Percentiles rank a stretch among this genome's conserved stretches.
Conservation (phyloP, 345 rosid species). For the Aurinia saxatilis region DNA sequence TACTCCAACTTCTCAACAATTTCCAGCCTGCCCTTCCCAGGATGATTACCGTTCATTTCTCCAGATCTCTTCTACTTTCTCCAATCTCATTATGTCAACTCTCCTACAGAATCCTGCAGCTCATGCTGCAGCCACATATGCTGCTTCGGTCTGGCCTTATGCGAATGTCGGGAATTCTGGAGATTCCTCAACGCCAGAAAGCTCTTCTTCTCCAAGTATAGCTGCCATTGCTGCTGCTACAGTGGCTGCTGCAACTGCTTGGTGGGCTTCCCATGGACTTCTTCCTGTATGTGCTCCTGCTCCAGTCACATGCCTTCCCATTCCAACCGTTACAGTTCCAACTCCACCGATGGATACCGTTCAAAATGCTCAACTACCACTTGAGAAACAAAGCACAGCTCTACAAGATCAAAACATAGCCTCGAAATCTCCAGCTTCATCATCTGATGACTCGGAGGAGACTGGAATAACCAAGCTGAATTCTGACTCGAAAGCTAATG, state of each 20-base stretch:
- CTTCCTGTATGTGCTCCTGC: conserved; percentile 82
- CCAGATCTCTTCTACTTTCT: conserved; percentile 63
- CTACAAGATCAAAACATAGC: conserved; percentile 46
- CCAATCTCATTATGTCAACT: conserved; percentile 65
- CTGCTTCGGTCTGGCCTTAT: conserved; percentile 81
- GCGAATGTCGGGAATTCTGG: conserved; percentile 42
- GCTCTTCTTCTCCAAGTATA: conserved; percentile 53
- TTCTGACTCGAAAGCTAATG: conserved; percentile 28
- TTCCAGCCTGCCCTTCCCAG: conserved; percentile 48
- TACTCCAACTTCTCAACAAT: conserved; percentile 40
- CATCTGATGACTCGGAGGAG: conserved; percentile 56
- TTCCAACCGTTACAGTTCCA: conserved; percentile 39
- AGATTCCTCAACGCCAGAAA: conserved; percentile 43
- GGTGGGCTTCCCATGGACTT: conserved; percentile 99
- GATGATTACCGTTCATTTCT: conserved; percentile 66
- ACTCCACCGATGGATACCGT: conserved; percentile 26
- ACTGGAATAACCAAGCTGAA: conserved; percentile 41
- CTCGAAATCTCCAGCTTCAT: conserved; percentile 40
- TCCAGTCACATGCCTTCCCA: conserved; percentile 51
- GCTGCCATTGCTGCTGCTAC: conserved; percentile 82
- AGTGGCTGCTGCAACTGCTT: conserved; percentile 94
- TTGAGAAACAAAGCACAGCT: conserved; percentile 43
- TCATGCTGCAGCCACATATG: conserved; percentile 80
- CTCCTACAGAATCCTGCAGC: conserved; percentile 88
- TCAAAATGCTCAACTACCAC: conserved; percentile 34